Evolutionary conservation across 176 grass and related monocot species (phyloP), one percentile per base, ranked within the genome.

Genomic region (Alopecurus myosuroides): DNA sequence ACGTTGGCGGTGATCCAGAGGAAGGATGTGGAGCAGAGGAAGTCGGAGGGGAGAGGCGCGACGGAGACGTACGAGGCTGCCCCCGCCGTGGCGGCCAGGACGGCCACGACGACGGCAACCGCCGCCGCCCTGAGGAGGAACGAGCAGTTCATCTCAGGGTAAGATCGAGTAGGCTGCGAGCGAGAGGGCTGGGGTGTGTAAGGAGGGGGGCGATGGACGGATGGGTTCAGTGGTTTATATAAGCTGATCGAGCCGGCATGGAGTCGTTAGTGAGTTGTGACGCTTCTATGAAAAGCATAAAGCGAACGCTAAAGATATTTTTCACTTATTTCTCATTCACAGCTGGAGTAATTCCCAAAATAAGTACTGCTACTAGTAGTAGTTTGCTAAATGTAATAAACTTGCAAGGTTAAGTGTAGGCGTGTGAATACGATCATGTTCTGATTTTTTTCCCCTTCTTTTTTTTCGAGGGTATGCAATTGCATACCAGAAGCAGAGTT

Each of bases 1-100:
- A 63, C 37, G 76, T 94, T 88, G 26, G 89, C 94, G 0, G 85
- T 15, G 57, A 90, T 10, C 94, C 89, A 94, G 18, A 82, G 57
- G 69, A 82, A 62, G 15, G 23, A 2, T 0, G 45, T 36, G 20
- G 70, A 89, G 37, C 19, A 50, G 12, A 67, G 31, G 78, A 93
- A 4, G 39, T 10, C 85, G 22, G 44, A 10, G 53, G 22, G 17
- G 36, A 66, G 70, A 46, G 75, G 29, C n/a, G 70, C 30, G 4
- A 49, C 3, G 0, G 78, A 76, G 44, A 30, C 60, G 22, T 63
- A 87, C 49, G 53, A 84, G 57, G 9, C 26, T 0, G 85, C 84
- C 1, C 66, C 76, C 35, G 69, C 70, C 37, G 81, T 71, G 42
- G 34, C 42, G 0, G 33, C 85, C 13, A 97, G n/a, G 77, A 86